Evolutionary conservation across 164 flowering plant genomes (phyloP).

Genomic region (Kingdonia uniflora): DNA sequence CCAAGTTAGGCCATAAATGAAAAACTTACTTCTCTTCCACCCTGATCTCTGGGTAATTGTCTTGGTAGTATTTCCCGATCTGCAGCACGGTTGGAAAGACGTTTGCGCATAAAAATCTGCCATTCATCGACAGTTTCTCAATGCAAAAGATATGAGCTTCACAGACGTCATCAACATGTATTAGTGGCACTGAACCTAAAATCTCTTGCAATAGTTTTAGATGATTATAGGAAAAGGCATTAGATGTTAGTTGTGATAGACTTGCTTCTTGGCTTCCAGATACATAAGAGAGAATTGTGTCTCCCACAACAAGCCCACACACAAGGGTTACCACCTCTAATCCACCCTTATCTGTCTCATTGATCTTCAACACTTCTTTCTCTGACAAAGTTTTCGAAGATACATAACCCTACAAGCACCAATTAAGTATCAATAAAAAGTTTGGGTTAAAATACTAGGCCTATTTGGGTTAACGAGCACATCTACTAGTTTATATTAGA

Average conservation of each 20-base stretch:
- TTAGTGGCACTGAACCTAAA: constrained; percentile 28
- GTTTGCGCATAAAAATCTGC: constrained; percentile 21
- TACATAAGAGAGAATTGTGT: constrained; percentile 15
- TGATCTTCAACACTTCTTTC: constrained; percentile 3
- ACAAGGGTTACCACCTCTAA: constrained; percentile 11
- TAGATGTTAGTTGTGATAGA: constrained; percentile 11
- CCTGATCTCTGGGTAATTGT: constrained; percentile 6
- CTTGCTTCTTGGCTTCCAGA: constrained; percentile 9
- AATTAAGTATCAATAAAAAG: too few species aligned
- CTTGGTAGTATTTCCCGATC: constrained; percentile 8
- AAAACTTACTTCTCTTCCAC: too few species aligned
- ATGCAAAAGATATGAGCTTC: constrained; percentile 47
- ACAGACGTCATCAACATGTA: constrained; percentile 40
- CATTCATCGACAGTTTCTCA: constrained; percentile 25
- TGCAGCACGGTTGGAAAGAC: constrained; percentile 8
- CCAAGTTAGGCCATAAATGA: too few species aligned
- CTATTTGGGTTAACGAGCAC: too few species aligned
- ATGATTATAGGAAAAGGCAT: not conserved
- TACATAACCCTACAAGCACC: constrained; percentile 2
- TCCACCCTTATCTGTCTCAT: not conserved
- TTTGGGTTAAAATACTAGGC: too few species aligned
- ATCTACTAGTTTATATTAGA: too few species aligned
- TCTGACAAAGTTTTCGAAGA: constrained; percentile 11
- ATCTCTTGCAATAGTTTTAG: constrained; percentile 25
- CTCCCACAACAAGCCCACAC: constrained; percentile 13